Base-by-base conservation (phyloP, 1,284 basidiomycete genomes). In the Leccinum holopus region DNA sequence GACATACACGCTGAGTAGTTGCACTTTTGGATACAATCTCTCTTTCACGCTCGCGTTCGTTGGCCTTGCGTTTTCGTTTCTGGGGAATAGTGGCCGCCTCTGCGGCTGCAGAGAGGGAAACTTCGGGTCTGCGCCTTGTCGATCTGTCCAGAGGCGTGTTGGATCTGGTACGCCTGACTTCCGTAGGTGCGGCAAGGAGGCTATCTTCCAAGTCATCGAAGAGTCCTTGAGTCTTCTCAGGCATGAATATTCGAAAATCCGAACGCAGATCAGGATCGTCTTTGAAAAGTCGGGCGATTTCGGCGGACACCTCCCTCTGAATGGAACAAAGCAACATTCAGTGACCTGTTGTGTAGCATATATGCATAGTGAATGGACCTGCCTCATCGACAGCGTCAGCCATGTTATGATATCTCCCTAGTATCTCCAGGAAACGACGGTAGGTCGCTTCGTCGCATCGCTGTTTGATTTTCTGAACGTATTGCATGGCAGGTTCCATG, bases 391-490 rank as follows among this genome's bases (percentile, higher is more conserved):
- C 82, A 14, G 79, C 75, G 57, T 82, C 81, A 3, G 81, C 78
- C 62, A 79, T 78, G 59, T 84, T 80, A 58, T 86, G 84, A 70
- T 84, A 85, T 52, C 78, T 79, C 2, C 94, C 91, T 33, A 98
- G 79, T 66, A 98, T 95, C 77, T 97, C 94, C 62, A 98, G 80
- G 77, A 99, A 98, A 71, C 93, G 89, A 71, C 92, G 91, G 78
- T 98, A 99, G 9, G 92, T 95, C 39, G 96, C 94, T 1, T 94
- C 87, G 69, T 97, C 92, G 78, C 95, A 98, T 47, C 95, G 88
- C 68, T 93, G 91, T 78, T 97, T 98, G 79, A 98, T 98, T 78
- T 95, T 95, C 78, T 97, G 95, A 47, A 99, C 94, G 71, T 97
- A 99, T 70, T 92, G 88, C 67, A 99, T 91, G 2, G 96, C 97